Percentiles rank a stretch among this genome's conserved stretches.
phyloP scores from a whole-genome alignment of 306 rosid genomes.

The Cicer bijugum region DNA sequence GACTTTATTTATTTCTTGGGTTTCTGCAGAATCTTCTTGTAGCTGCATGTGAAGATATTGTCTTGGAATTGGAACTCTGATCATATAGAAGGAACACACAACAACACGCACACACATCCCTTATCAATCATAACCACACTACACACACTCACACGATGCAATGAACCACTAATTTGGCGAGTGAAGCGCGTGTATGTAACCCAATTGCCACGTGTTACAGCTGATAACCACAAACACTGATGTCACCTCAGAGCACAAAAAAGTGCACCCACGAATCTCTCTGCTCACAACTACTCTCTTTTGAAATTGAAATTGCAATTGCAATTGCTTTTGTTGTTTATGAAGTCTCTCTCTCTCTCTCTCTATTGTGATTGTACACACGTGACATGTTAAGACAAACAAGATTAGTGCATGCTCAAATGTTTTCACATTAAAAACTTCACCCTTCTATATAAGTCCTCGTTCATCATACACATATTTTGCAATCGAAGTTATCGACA shows the following conservation, averaged over 20 bases:
- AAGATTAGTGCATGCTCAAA: conserved; percentile 41
- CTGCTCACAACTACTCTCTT: conserved; percentile 7
- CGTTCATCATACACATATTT: conserved; percentile 17
- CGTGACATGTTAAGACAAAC: conserved; percentile 61
- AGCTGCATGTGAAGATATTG: conserved; percentile 58
- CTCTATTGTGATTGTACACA: conserved; percentile 53
- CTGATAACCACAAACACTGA: conserved; percentile 37
- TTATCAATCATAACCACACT: neutral
- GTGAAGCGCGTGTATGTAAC: conserved; percentile 33
- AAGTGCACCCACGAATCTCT: conserved; percentile 46
- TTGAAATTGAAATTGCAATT: neutral
- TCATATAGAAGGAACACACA: neutral
- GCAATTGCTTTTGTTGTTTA: neutral
- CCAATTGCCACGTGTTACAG: conserved; percentile 46
- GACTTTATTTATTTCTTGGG: neutral
- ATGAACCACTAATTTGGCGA: conserved; percentile 31
- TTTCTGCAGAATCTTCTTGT: conserved; percentile 49
- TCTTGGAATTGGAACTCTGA: conserved; percentile 53
- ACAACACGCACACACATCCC: neutral
- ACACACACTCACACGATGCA: conserved; percentile 31
- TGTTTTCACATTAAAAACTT: conserved; percentile 4
- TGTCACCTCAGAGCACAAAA: conserved; percentile 36
- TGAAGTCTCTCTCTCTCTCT: conserved; percentile 13
- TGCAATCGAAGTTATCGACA: conserved; percentile 20
- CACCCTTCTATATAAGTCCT: conserved; percentile 43